Evolutionary conservation across 78 protist species (phyloP), one percentile per base, ranked within the genome.

Genomic region (Monosiga brevicollis): DNA sequence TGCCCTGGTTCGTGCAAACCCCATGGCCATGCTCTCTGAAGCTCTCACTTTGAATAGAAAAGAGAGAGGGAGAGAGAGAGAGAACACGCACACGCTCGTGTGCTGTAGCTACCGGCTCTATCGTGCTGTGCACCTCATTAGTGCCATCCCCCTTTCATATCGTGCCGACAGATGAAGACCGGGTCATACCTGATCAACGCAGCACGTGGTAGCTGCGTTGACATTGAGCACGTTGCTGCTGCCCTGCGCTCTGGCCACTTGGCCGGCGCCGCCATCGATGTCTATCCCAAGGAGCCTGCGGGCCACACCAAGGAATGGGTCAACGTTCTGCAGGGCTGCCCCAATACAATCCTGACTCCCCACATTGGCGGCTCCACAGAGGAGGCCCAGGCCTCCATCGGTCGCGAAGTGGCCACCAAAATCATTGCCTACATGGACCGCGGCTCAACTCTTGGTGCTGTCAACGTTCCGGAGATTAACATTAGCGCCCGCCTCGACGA

Each of bases 361-460:
- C 98, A 95, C 84, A 94, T 95, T 72, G 97, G 95, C 73, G 97
- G 97, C 29, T 88, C 93, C 26, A 95, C 97, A 10, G 90, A 85
- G 79, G 97, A 95, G 82, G 97, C 97, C 34, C 97, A 95, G 86
- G 90, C 55, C n/a, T 93, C 92, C 36, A 95, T 95, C 74, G 97
- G 97, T 29, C n/a, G 79, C 6, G 97, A 95, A 81, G 96, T 95
- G 32, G 84, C 95, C 1, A 70, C 38, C 2, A 73, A 86, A 62
- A 79, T 95, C 81, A 83, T 82, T 38, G 26, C 41, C 29, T 93
- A 54, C 76, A 84, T 94, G 75, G 89, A 91, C 73, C 24, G n/a
- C 29, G 97, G 97, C 74, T 29, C 78, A 35, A 92, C 95, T 0
- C 73, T 41, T 29, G 94, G 93, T 36, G 90, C 95, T 1, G 95